Percentiles rank a stretch among this genome's conserved stretches.
Conservation (phyloP, 495 filamentous ascomycete species). For the Aspergillus bridgeri region DNA sequence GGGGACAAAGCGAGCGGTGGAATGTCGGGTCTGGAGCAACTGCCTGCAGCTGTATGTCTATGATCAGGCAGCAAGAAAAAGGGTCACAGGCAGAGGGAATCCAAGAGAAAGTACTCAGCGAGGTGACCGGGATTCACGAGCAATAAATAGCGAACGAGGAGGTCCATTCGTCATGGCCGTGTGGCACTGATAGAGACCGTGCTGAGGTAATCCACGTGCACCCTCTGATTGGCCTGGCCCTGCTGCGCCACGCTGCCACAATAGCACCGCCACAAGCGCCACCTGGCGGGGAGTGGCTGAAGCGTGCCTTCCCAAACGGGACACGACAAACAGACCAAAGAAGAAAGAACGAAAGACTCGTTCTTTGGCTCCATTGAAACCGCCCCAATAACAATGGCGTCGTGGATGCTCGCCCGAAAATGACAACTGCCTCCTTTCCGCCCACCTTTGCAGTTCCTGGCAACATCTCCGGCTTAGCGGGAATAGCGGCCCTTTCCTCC, state of each 20-base stretch:
- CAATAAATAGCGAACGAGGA: neutral
- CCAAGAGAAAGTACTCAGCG: neutral
- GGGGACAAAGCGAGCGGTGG: neutral
- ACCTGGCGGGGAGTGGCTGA: neutral
- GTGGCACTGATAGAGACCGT: neutral
- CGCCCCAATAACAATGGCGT: too few species aligned
- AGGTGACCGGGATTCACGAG: neutral
- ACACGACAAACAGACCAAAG: neutral
- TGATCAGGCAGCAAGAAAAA: neutral
- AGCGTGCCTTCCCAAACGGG: neutral
- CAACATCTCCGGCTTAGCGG: neutral
- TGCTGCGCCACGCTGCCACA: neutral
- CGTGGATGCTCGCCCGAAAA: too few species aligned
- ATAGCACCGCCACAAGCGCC: neutral
- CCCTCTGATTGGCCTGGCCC: neutral
- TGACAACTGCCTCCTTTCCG: neutral
- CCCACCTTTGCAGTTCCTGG: neutral
- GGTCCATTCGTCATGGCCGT: neutral
- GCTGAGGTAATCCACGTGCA: neutral
- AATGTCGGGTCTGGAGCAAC: neutral
- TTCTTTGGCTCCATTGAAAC: too few species aligned
- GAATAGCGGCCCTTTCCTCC: neutral
- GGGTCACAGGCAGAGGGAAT: neutral
- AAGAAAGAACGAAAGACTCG: too few species aligned
- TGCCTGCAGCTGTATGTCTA: neutral